These are phyloP conservation scores for Alternaria burnsii DNA, from an alignment of 2,329 filamentous ascomycete species.

Conservation along the genomic window DNA sequence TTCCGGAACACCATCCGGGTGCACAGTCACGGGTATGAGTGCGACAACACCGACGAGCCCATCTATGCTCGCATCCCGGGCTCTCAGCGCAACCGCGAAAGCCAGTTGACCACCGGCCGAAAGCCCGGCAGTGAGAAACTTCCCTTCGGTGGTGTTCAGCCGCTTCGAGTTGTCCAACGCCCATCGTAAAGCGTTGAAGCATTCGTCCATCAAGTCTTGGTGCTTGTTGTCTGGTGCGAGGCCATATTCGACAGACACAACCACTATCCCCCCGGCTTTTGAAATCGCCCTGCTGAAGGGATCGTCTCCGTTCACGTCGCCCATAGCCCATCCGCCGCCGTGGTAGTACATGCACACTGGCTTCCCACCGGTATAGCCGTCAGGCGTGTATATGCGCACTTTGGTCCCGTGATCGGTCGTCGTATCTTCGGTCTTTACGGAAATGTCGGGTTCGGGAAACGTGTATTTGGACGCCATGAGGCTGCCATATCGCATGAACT, in stretches of 20 bases:
- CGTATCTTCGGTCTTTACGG: constrained; percentile 44
- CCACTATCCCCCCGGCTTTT: constrained; percentile 35
- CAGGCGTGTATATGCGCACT: constrained; percentile 48
- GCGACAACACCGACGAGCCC: constrained; percentile 52
- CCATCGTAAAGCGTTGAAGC: constrained; percentile 46
- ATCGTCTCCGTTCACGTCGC: constrained; percentile 48
- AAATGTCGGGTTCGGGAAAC: constrained; percentile 43
- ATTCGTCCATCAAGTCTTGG: constrained; percentile 48
- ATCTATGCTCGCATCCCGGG: constrained; percentile 49
- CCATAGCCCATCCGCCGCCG: constrained; percentile 52
- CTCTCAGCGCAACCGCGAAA: constrained; percentile 48
- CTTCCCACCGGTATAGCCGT: constrained; percentile 39
- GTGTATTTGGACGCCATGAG: constrained; percentile 36
- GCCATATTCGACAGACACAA: constrained; percentile 50
- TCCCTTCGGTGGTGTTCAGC: constrained; percentile 35
- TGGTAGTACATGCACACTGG: constrained; percentile 49
- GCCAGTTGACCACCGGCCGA: constrained; percentile 54
- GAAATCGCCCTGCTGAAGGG: constrained; percentile 34
- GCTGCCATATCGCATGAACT: constrained; percentile 27
- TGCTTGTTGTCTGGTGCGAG: constrained; percentile 48
- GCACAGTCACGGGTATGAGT: constrained; percentile 49
- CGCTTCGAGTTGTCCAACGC: constrained; percentile 36
- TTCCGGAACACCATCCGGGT: constrained; percentile 49
- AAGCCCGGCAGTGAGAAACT: constrained; percentile 48
- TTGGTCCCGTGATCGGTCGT: constrained; percentile 37